phyloP scores from a whole-genome alignment of 2,329 filamentous ascomycete species.

The Calonectria henricotiae region DNA sequence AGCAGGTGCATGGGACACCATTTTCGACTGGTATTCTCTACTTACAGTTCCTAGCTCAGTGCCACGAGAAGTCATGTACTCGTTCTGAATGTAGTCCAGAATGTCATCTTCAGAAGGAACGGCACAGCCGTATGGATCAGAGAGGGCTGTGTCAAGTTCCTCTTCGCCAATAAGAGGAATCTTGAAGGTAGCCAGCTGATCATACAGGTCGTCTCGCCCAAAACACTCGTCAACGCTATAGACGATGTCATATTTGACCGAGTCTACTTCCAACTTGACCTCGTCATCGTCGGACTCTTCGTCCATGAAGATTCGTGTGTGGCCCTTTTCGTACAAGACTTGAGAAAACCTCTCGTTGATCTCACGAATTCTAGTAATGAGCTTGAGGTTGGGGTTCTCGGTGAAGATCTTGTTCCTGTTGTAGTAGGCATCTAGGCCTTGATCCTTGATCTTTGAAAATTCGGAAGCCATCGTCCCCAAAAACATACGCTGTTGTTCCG shows the following conservation, averaged over 20 bases:
- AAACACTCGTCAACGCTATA: not conserved
- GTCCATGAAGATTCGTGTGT: constrained; percentile 38
- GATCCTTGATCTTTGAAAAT: constrained; percentile 53
- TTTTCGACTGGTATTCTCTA: not conserved
- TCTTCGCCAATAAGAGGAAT: constrained; percentile 40
- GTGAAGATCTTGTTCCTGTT: constrained; percentile 53
- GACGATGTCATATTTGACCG: constrained; percentile 2
- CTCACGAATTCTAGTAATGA: constrained; percentile 60
- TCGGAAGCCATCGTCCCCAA: constrained; percentile 56
- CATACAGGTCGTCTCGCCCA: constrained; percentile 43
- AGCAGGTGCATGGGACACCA: not conserved
- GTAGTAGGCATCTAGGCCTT: constrained; percentile 59
- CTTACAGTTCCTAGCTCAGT: constrained; percentile 70
- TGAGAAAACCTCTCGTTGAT: constrained; percentile 59
- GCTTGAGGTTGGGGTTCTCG: constrained; percentile 48
- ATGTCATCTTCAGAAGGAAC: constrained; percentile 55
- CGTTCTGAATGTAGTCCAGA: constrained; percentile 57
- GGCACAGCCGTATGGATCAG: constrained; percentile 43
- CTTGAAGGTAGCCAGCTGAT: not conserved
- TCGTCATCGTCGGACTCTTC: not conserved
- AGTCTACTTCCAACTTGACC: not conserved
- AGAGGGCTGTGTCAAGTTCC: constrained; percentile 52
- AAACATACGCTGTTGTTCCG: constrained; percentile 56
- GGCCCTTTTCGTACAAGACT: constrained; percentile 48
- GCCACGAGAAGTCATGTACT: constrained; percentile 61